These are phyloP conservation scores for Bathelium albidoporum DNA, from an alignment of 495 filamentous ascomycete species.

Conservation along the genomic window DNA sequence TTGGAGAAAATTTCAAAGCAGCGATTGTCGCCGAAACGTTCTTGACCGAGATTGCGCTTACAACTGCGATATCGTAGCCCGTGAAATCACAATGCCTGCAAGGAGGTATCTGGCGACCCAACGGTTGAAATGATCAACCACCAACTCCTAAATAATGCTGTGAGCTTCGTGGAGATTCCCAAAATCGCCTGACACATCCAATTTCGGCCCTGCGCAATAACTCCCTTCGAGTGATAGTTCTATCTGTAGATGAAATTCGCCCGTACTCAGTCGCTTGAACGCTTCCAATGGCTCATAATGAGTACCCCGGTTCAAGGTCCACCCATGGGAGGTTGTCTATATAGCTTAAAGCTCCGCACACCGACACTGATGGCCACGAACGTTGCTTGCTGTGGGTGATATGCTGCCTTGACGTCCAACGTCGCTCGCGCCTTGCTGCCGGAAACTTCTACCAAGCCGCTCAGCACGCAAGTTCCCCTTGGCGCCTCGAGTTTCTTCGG, in stretches of 20 bases:
- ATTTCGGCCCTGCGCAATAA: not conserved
- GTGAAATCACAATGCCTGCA: no score
- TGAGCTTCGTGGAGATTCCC: no score
- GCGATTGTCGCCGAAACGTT: no score
- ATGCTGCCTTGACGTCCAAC: constrained; percentile 49
- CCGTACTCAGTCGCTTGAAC: no score
- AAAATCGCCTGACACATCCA: no score
- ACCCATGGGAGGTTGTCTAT: constrained; percentile 27
- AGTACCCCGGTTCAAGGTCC: constrained; percentile 12
- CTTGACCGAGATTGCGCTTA: no score
- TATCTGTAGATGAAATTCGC: no score
- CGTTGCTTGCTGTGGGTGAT: constrained; percentile 41
- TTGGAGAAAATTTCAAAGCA: no score
- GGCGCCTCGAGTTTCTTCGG: constrained; percentile 39
- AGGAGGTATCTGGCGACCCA: no score
- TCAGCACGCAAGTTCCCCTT: constrained; percentile 53
- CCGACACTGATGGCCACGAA: constrained; percentile 20
- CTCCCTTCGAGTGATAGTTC: not conserved
- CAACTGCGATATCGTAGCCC: no score
- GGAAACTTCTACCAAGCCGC: constrained; percentile 55
- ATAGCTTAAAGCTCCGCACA: constrained; percentile 23
- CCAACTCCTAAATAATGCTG: no score
- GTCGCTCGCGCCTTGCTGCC: constrained; percentile 46
- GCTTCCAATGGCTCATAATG: not conserved
- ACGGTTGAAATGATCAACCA: no score